These are phyloP conservation scores for Leptographium galeiforme DNA, from an alignment of 2,329 filamentous ascomycete genomes.

Conservation along the genomic window DNA sequence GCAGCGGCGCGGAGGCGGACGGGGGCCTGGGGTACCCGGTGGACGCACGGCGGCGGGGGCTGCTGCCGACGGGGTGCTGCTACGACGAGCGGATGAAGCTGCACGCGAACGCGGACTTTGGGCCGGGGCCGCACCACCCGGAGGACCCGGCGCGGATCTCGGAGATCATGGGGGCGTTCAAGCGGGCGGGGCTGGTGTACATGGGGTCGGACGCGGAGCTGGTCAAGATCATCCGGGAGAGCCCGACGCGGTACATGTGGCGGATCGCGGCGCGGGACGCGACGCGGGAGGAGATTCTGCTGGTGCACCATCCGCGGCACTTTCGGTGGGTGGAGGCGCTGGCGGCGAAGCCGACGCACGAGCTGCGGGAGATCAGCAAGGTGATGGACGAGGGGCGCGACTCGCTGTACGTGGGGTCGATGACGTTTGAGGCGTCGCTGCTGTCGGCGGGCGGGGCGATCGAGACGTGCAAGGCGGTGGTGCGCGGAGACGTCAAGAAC, in stretches of 20 bases:
- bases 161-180: constrained; percentile 83
- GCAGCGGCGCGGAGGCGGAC: constrained; percentile 15
- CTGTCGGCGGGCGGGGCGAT: constrained; percentile 88
- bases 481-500: constrained; percentile 74
- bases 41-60: constrained; percentile 27
- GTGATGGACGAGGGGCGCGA: constrained; percentile 51
- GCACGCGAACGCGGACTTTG: constrained; percentile 73
- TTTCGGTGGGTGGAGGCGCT: constrained; percentile 61
- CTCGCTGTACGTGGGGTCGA: constrained; percentile 70
- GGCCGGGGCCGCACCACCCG: constrained; percentile 67
- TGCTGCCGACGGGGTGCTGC: constrained; percentile 61
- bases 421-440: constrained; percentile 68
- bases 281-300: constrained; percentile 63
- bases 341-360: constrained; percentile 39
- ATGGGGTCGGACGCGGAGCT: constrained; percentile 42
- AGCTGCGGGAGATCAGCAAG: constrained; percentile 55
- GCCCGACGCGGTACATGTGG: constrained; percentile 52
- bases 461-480: constrained; percentile 87
- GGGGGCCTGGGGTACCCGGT: constrained; percentile 19
- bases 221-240: constrained; percentile 33
- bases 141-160: constrained; percentile 90
- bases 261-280: constrained; percentile 70
- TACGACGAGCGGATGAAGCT: constrained; percentile 95
- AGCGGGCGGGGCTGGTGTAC: constrained; percentile 64
- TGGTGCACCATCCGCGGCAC: constrained; percentile 67